These are phyloP conservation scores for Neurospora sp. DNA, from an alignment of 495 filamentous ascomycete genomes.

Conservation along the genomic window DNA sequence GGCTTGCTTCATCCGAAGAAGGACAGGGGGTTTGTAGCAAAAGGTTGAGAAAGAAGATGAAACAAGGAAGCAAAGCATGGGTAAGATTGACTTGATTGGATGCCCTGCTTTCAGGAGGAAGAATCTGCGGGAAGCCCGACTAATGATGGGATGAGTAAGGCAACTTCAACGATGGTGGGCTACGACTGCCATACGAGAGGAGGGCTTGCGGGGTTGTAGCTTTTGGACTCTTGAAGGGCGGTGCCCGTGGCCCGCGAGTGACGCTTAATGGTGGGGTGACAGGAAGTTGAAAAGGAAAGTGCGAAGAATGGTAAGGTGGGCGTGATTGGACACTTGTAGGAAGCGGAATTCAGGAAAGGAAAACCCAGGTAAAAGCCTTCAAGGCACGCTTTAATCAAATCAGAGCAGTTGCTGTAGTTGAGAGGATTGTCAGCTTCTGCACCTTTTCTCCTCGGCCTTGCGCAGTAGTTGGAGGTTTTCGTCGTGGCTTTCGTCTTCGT, in stretches of 20 bases:
- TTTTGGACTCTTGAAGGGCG: background rate
- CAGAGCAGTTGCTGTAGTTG: background rate
- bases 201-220: background rate
- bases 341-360: background rate
- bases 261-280: no score
- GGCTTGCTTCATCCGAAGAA: background rate
- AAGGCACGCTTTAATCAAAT: background rate
- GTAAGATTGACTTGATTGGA: background rate
- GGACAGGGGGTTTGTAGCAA: background rate
- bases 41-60: background rate
- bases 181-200: background rate
- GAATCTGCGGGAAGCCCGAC: background rate
- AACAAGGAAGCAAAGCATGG: background rate
- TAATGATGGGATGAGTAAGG: background rate
- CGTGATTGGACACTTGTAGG: background rate
- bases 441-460: background rate
- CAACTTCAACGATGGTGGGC: background rate
- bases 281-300: background rate
- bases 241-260: no score
- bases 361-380: background rate
- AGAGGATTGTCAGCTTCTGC: background rate
- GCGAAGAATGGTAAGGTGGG: background rate
- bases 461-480: background rate
- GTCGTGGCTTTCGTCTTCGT: background rate
- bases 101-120: background rate